Evolutionary conservation across 805 yeast genomes (phyloP).

Genomic region (Myxozyma neglecta): DNA sequence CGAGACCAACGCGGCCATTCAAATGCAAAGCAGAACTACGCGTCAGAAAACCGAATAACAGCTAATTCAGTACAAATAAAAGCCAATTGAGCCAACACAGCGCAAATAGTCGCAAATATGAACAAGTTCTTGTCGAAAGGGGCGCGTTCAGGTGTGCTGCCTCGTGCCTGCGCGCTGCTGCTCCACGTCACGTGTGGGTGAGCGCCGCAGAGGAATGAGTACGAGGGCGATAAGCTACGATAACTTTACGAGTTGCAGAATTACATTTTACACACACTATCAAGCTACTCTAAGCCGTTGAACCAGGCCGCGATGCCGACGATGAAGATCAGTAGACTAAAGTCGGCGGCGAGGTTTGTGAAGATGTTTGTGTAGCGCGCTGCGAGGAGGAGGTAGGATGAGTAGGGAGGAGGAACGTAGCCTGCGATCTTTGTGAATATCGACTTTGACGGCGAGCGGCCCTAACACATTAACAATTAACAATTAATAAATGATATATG

Average conservation of each 20-base stretch:
- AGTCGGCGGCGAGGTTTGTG: constrained; percentile 28
- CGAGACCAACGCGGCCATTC: constrained; percentile 35
- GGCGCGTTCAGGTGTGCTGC: too few species aligned
- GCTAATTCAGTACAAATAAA: neutral
- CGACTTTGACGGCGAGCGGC: constrained; percentile 33
- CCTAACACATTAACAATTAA: constrained; percentile 7
- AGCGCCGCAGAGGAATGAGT: neutral
- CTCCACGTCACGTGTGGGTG: neutral
- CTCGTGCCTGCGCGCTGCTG: neutral
- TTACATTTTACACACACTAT: neutral
- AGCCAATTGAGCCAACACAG: neutral
- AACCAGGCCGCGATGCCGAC: constrained; percentile 27
- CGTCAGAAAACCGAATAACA: neutral
- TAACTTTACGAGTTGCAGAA: neutral
- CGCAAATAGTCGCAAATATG: neutral
- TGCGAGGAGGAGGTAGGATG: constrained; percentile 25
- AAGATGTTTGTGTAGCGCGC: constrained; percentile 31
- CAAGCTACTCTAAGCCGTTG: constrained; percentile 8
- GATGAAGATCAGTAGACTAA: constrained; percentile 26
- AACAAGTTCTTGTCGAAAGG: too few species aligned
- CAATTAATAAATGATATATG: neutral
- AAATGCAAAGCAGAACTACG: neutral
- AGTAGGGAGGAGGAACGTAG: constrained; percentile 33
- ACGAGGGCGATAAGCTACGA: neutral
- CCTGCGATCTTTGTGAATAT: constrained; percentile 29